A percentile compares a stretch with the other conserved stretches of the same genome.
Conservation (phyloP, 495 filamentous ascomycete genomes). For the Aspergillus mulundensis region DNA sequence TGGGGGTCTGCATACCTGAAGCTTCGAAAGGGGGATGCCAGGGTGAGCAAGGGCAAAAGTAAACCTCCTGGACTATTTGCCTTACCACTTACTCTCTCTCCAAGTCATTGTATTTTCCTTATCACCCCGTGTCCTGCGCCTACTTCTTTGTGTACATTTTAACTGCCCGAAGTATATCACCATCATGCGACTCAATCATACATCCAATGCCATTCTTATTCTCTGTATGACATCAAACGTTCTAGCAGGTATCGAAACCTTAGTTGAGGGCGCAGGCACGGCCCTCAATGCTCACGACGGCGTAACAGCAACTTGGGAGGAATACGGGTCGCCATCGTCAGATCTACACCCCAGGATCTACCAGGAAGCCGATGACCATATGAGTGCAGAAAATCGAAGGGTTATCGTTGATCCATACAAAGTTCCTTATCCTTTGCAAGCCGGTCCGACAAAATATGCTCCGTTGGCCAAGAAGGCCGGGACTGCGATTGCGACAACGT, state of each 20-base stretch:
- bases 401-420: constrained; percentile 32
- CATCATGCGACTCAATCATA: constrained; percentile 34
- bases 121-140: neutral
- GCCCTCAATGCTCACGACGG: constrained; percentile 44
- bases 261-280: constrained; percentile 30
- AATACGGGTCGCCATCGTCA: constrained; percentile 48
- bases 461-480: constrained; percentile 67
- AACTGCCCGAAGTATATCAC: neutral
- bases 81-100: no score
- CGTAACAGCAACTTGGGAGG: constrained; percentile 56
- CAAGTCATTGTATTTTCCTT: no score
- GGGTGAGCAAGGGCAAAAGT: neutral
- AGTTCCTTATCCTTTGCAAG: constrained; percentile 60
- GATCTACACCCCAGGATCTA: constrained; percentile 1
- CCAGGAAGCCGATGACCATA: constrained; percentile 26
- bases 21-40: constrained; percentile 13
- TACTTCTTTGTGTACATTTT: neutral
- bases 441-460: constrained; percentile 62
- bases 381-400: neutral
- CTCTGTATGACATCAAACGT: constrained; percentile 38
- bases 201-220: constrained; percentile 32
- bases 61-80: no score
- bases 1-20: constrained; percentile 9
- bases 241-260: constrained; percentile 56
- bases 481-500: constrained; percentile 59